Base-by-base conservation (phyloP, 2,329 filamentous ascomycete genomes). In the Beauveria sp. region DNA sequence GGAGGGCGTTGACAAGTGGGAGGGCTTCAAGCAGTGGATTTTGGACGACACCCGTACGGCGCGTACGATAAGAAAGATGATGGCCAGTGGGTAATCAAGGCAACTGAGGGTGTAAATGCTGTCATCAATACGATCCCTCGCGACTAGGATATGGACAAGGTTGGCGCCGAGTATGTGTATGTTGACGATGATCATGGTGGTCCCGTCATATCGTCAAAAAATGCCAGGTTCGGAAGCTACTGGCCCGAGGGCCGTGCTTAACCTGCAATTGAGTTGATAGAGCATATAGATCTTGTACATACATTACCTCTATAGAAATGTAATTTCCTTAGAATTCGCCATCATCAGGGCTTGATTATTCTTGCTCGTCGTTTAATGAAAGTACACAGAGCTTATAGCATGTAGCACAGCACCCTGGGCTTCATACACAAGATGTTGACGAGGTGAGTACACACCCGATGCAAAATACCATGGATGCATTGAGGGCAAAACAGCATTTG, bases 191-290 rank as follows among this genome's bases (percentile, higher is more conserved):
- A 61, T 40, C 66, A 70, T 22, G 68, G 67, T 12, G 67, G 64
- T 49, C 69, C 68, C 3, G 67, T 69, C n/a, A 71, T 71, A 26
- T 62, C 64, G 8, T 65, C 66, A 3, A 60, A 40, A 62, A 62
- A 62, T n/a, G 56, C 60, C 48, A 56, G 64, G 18, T 65, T 63
- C n/a, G 58, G 50, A 34, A 62, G 60, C 53, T 73, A 82, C 26
- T 62, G 60, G 48, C 60, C 60, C 10, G 60, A 62, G 54, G 60
- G 60, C 24, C 46, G 60, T 20, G 40, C 60, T 9, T 53, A 20
- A 22, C 26, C 12, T 51, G 45, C 16, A 3, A 48, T 26, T 24
- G 20, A 26, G 22, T 5, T 3, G 4, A 16, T 14, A 18, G 20
- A 24, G 12, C 20, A 12, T 22, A 20, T 24, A 24, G 38, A 24